Evolutionary conservation across 139 green algal genomes (phyloP).

Genomic region (Pseudopediastrum boryanum): DNA sequence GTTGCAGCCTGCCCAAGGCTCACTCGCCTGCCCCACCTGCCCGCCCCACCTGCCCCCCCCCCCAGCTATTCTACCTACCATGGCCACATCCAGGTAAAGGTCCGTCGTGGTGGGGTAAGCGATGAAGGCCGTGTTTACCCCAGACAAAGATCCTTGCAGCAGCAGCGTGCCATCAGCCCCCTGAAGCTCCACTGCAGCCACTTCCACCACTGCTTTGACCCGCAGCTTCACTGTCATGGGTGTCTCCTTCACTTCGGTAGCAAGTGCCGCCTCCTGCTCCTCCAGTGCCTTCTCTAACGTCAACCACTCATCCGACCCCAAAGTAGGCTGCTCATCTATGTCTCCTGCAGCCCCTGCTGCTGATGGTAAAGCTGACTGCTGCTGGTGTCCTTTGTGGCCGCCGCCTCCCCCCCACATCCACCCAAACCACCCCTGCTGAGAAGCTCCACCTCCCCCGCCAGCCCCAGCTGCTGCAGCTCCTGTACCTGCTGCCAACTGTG

Average conservation of each 20-base stretch:
- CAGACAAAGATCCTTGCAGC: slow-evolving; percentile 13
- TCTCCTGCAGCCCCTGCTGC: not conserved
- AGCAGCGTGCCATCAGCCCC: slow-evolving; percentile 47
- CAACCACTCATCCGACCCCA: slow-evolving; percentile 80
- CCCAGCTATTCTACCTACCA: too few species aligned
- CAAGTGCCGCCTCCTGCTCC: slow-evolving; percentile 10
- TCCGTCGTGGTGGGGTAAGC: slow-evolving; percentile 59
- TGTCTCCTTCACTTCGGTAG: slow-evolving; percentile 45
- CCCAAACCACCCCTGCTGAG: slow-evolving; percentile 25
- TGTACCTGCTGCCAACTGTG: slow-evolving; percentile 9
- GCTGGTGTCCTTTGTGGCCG: not conserved
- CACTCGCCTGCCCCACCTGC: too few species aligned
- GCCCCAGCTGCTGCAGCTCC: slow-evolving; percentile 3
- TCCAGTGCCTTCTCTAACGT: slow-evolving; percentile 41
- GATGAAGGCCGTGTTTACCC: slow-evolving; percentile 31
- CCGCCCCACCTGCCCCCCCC: too few species aligned
- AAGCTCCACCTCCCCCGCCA: not conserved
- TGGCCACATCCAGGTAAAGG: slow-evolving; percentile 44
- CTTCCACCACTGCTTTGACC: slow-evolving; percentile 44
- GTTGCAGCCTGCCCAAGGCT: too few species aligned
- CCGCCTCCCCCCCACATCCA: slow-evolving; percentile 30
- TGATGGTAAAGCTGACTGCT: not conserved
- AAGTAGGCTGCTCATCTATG: slow-evolving; percentile 10
- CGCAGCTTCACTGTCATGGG: slow-evolving; percentile 60
- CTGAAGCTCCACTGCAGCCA: slow-evolving; percentile 51